Evolutionary conservation across 2,329 filamentous ascomycete genomes (phyloP).

Genomic region (Catunica adiposa): DNA sequence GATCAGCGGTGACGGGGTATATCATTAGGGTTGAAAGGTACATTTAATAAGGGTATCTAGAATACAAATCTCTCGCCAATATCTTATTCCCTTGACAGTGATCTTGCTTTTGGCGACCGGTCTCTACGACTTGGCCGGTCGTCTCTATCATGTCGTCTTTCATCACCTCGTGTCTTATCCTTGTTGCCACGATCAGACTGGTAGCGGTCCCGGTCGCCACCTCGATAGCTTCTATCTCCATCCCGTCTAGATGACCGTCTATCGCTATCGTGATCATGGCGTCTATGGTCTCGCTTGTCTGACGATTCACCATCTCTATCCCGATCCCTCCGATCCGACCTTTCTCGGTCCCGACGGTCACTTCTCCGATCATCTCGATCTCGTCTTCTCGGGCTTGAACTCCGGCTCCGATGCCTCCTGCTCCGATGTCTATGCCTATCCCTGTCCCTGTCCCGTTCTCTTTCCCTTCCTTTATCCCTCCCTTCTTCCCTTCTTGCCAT

Average conservation of each 20-base stretch:
- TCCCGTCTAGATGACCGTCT: not conserved
- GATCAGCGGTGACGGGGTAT: not conserved
- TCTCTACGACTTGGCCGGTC: not conserved
- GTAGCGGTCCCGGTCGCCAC: slow-evolving; percentile 7
- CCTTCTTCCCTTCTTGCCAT: slow-evolving; percentile 57
- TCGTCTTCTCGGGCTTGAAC: slow-evolving; percentile 4
- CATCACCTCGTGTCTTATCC: not conserved
- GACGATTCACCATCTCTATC: slow-evolving; percentile 1
- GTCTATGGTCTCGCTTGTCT: no score
- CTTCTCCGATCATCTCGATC: slow-evolving; percentile 5
- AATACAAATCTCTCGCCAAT: not conserved
- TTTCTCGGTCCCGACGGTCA: slow-evolving; percentile 6
- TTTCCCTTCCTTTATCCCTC: slow-evolving; percentile 31
- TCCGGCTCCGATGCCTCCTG: slow-evolving; percentile 7
- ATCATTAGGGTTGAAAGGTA: not conserved
- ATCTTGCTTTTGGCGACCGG: no score
- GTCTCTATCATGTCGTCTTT: not conserved
- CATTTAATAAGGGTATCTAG: not conserved
- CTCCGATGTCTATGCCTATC: slow-evolving; percentile 7
- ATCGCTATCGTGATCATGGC: no score
- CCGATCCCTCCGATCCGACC: slow-evolving; percentile 1
- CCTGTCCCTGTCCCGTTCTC: slow-evolving; percentile 16
- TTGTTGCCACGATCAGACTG: not conserved
- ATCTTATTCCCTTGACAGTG: not conserved
- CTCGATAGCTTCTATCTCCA: slow-evolving; percentile 1